Percentiles rank a stretch among this genome's conserved stretches.
These are phyloP conservation scores for Coccinonectria pachysandricola DNA, from an alignment of 2,329 filamentous ascomycete genomes.

Conservation along the genomic window DNA sequence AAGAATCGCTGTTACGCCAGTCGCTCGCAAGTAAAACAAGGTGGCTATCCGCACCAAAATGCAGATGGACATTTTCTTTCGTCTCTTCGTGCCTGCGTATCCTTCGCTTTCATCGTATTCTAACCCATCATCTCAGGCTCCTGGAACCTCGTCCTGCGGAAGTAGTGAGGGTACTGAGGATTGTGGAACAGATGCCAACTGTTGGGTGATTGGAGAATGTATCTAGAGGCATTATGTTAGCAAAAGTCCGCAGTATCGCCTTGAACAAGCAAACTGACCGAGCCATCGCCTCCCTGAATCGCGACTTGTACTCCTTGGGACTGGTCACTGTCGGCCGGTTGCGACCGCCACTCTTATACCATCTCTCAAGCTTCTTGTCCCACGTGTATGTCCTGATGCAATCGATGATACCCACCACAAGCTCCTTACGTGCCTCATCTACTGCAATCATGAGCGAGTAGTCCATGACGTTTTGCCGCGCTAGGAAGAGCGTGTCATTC, in stretches of 20 bases:
- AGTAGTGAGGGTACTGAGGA: slow-evolving; percentile 27
- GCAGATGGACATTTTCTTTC: no score
- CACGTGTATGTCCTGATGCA: slow-evolving; percentile 98
- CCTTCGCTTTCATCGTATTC: no score
- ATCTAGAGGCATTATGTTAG: slow-evolving; percentile 28
- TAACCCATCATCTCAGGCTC: slow-evolving; percentile 29
- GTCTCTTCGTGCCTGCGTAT: no score
- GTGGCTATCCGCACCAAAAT: no score
- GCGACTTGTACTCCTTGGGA: slow-evolving; percentile 93
- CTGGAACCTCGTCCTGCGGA: slow-evolving; percentile 29
- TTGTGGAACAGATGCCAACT: slow-evolving; percentile 62
- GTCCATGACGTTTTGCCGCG: slow-evolving; percentile 96
- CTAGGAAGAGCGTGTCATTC: slow-evolving; percentile 95
- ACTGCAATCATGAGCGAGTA: slow-evolving; percentile 98
- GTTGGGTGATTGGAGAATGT: slow-evolving; percentile 64
- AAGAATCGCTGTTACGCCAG: no score
- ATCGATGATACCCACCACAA: slow-evolving; percentile 96
- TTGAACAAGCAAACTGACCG: slow-evolving; percentile 64
- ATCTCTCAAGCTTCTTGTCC: slow-evolving; percentile 99
- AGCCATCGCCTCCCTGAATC: slow-evolving; percentile 94
- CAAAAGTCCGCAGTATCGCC: no score
- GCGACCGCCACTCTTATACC: slow-evolving; percentile 83
- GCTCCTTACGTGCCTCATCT: slow-evolving; percentile 77
- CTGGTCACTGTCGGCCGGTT: slow-evolving; percentile 91
- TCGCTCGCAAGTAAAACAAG: no score